Evolutionary conservation across 2,329 filamentous ascomycete species (phyloP), one percentile per base, ranked within the genome.

Genomic region (Curvularia verruculosa): DNA sequence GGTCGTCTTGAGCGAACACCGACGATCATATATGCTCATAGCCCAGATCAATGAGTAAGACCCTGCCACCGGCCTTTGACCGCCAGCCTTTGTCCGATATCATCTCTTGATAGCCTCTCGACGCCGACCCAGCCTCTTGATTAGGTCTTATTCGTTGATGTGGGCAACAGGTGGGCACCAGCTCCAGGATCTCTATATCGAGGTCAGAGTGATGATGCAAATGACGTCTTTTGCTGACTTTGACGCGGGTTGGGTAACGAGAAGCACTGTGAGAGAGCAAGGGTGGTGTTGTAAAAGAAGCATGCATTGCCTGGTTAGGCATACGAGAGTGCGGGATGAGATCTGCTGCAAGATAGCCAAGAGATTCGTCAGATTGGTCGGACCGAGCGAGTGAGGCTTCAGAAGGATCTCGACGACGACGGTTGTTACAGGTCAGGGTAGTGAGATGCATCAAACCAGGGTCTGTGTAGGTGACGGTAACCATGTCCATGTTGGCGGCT

Each of bases 61-160:
- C 58, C 60, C 61, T 64, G 60, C 48, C 29, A 47, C 34, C 54
- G 46, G 51, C 54, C 56, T 51, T 58, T 54, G 45, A 57, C 54
- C 59, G 59, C 50, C 58, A 58, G 57, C 58, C 54, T 58, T 60
- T 37, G 56, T 59, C 46, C 59, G 56, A 37, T 51, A 55, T 50
- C 47, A 44, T 54, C 44, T 47, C 34, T 49, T 36, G 41, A 24
- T 28, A 47, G 45, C 49, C 47, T 44, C 36, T 63, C 56, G 41
- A 52, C 48, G 56, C 36, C 28, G 51, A 48, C 40, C 51, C 49
- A 41, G 19, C 50, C 41, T 31, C 19, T 12, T 34, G 12, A 8
- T 26, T 28, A 45, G 34, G 34, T 43, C 31, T 55, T 47, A 70
- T 71, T 74, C 65, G 68, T 66, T 65, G 72, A 70, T 73, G 59